phyloP scores from a whole-genome alignment of 495 filamentous ascomycete genomes.

The Neurospora sp. region DNA sequence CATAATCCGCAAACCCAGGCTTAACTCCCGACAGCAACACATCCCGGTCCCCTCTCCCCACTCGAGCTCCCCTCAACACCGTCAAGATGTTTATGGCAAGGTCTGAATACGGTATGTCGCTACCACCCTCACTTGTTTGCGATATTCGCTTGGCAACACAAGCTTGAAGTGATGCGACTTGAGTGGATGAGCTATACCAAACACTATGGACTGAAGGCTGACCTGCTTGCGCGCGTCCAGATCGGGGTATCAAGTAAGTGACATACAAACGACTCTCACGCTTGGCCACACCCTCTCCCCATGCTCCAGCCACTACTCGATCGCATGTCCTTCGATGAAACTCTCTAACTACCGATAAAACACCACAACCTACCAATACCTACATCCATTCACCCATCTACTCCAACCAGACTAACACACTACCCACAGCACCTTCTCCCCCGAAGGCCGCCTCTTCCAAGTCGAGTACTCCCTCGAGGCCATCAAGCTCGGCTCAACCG shows the following conservation, averaged over 20 bases:
- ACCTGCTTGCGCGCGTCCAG: conserved; percentile 35
- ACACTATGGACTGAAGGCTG: not conserved
- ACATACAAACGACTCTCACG: not conserved
- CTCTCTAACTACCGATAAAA: no score
- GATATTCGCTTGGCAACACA: conserved; percentile 5
- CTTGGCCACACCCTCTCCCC: no score
- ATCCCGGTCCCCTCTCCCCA: not conserved
- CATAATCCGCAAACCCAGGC: not conserved
- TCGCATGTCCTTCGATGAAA: no score
- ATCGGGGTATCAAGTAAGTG: conserved; percentile 96
- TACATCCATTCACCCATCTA: no score
- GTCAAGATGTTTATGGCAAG: conserved; percentile 97
- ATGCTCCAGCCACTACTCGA: no score
- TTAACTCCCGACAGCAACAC: not conserved
- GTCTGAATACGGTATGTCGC: conserved; percentile 85
- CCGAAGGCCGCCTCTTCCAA: conserved; percentile 98
- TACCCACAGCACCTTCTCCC: conserved; percentile 84
- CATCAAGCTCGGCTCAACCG: conserved; percentile 97
- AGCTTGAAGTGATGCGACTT: not conserved
- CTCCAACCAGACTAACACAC: not conserved
- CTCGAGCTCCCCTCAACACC: conserved; percentile 16
- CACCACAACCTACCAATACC: no score
- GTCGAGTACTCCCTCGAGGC: conserved; percentile 99
- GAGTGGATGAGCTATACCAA: not conserved
- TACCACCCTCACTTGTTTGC: not conserved